phyloP scores from a whole-genome alignment of 2,329 filamentous ascomycete genomes.

The Calonectria pseudoturangicola region DNA sequence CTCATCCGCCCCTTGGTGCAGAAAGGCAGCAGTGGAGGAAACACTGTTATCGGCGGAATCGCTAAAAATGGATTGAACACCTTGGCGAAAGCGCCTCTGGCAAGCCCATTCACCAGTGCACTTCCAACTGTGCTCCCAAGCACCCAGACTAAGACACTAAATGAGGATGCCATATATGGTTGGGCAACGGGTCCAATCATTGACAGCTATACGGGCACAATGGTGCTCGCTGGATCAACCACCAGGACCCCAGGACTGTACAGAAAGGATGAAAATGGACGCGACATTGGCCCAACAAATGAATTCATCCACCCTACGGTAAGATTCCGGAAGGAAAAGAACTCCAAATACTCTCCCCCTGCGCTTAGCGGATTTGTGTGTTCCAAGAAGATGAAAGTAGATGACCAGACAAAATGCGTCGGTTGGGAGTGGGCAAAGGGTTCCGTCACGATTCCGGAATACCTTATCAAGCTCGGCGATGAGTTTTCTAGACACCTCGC shows the following conservation, averaged over 20 bases:
- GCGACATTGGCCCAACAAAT: not conserved
- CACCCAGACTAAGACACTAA: not conserved
- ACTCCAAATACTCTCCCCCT: not conserved
- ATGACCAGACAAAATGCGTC: not conserved
- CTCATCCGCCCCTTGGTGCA: not conserved
- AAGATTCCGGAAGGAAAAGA: constrained; percentile 5
- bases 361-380: not conserved
- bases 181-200: constrained; percentile 15
- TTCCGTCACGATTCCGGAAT: constrained; percentile 1
- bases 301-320: constrained; percentile 9
- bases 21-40: not conserved
- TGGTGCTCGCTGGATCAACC: constrained; percentile 17
- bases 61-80: not conserved
- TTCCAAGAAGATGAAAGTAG: constrained; percentile 7
- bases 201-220: constrained; percentile 6
- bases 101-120: not conserved
- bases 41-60: not conserved
- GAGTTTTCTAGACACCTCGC: constrained; percentile 12
- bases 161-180: not conserved
- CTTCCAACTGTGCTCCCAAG: not conserved
- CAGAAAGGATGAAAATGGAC: constrained; percentile 7
- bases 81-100: not conserved
- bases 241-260: constrained; percentile 7
- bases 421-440: constrained; percentile 20
- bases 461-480: constrained; percentile 2